Evolutionary conservation across 306 rosid species (phyloP), one percentile per base, ranked within the genome.

Genomic region (Betula pendula): DNA sequence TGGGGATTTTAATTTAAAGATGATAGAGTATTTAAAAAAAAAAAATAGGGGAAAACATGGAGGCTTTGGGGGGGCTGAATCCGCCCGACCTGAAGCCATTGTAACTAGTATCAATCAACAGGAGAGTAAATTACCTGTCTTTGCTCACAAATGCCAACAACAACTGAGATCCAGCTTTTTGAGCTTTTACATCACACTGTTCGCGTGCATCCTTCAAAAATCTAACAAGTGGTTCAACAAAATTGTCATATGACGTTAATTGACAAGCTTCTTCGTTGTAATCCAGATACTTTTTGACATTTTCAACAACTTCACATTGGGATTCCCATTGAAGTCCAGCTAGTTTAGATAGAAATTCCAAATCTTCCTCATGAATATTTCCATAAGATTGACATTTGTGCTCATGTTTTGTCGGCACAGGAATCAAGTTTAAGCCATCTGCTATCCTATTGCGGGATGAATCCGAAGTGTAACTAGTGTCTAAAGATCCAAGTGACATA

Each of bases 251-350:
- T 20, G 97, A 80, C 75, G 82, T 63, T 35, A 81, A 78, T 60
- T 48, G 40, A 77, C 77, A 80, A 74, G 75, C 89, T 58, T 71
- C 81, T 77, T 80, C 71, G 58, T 85, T 86, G 81, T 76, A 49
- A 73, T 80, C 81, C 82, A 86, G 80, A 78, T 48, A 33, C 68
- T 66, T 76, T 74, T 85, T 85, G 81, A 96, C 81, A 66, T 93
- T 90, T 81, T 88, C 90, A 58, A 96, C 77, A 80, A 72, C 85
- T 83, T 89, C 81, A 84, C 94, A 87, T 74, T 85, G 92, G 56
- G 90, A 82, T 77, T 87, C 86, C 98, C 98, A 96, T 38, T 81
- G 74, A 82, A 92, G 93, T 71, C 85, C 92, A 71, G 68, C 72
- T 24, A 93, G 89, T 35, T 76, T 81, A 77, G 89, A 90, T 75